Evolutionary conservation across 108 stramenopile genomes (phyloP).

Genomic region (Discostella stelligeroides): DNA sequence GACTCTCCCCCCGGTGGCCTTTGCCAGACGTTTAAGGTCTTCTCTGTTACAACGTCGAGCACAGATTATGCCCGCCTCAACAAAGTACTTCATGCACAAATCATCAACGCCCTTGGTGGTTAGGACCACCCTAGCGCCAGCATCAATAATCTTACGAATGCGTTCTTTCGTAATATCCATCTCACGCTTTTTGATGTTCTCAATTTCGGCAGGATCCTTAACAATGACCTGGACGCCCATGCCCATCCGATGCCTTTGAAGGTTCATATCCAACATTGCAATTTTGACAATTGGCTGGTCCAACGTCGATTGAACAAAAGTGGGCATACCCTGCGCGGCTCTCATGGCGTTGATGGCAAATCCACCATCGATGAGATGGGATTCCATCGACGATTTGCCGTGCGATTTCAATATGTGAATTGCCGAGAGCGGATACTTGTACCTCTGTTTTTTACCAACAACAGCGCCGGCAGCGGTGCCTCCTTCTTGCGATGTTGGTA

Average conservation of each 20-base stretch:
- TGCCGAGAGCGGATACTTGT: slow-evolving; percentile 93
- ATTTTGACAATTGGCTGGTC: slow-evolving; percentile 82
- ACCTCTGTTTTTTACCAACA: slow-evolving; percentile 44
- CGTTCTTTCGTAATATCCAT: slow-evolving; percentile 99
- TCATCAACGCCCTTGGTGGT: slow-evolving; percentile 99
- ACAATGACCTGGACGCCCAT: slow-evolving; percentile 97
- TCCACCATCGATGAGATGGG: slow-evolving; percentile 91
- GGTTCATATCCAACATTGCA: slow-evolving; percentile 98
- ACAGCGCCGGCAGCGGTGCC: slow-evolving; percentile 18
- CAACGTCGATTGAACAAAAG: slow-evolving; percentile 58
- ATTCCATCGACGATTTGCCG: slow-evolving; percentile 94
- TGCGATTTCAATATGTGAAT: slow-evolving; percentile 99
- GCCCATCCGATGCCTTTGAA: slow-evolving; percentile 98
- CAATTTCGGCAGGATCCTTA: slow-evolving; percentile 91
- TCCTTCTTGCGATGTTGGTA: slow-evolving; percentile 5
- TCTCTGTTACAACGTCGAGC: slow-evolving; percentile 95
- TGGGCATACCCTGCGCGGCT: slow-evolving; percentile 98
- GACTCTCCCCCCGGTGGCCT: slow-evolving; percentile 96
- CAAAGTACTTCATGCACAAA: slow-evolving; percentile 99
- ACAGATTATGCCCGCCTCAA: slow-evolving; percentile 96
- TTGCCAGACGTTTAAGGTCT: slow-evolving; percentile 97
- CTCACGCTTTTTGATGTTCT: slow-evolving; percentile 96
- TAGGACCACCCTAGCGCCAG: slow-evolving; percentile 97
- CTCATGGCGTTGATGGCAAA: slow-evolving; percentile 95
- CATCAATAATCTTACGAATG: slow-evolving; percentile 95